These are phyloP conservation scores for Ormosia semicastrata DNA, from an alignment of 306 rosid species.

Conservation along the genomic window DNA sequence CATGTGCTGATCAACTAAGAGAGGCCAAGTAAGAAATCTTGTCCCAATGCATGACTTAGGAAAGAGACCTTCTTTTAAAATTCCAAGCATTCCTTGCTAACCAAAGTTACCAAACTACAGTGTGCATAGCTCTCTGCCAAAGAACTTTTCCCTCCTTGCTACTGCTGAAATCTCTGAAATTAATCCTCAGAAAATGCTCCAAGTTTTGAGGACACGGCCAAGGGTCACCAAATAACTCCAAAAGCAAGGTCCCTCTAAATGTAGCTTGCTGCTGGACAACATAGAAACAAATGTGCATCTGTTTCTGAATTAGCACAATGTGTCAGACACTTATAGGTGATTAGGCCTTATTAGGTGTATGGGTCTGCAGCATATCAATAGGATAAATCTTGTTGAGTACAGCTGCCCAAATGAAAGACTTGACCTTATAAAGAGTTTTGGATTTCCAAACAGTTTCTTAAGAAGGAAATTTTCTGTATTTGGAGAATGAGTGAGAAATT, in stretches of 20 bases:
- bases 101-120: background rate
- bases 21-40: background rate
- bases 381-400: background rate
- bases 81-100: background rate
- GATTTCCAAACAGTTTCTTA: background rate
- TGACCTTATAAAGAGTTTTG: background rate
- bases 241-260: conserved; percentile 9
- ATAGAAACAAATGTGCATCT: conserved; percentile 1
- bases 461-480: background rate
- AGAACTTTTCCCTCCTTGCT: background rate
- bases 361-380: background rate
- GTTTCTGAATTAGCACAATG: background rate
- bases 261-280: conserved; percentile 5
- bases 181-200: background rate
- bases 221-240: background rate
- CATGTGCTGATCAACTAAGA: conserved; percentile 4
- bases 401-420: background rate
- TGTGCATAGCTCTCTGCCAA: background rate
- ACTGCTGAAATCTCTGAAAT: background rate
- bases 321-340: background rate
- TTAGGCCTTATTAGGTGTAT: background rate
- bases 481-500: conserved; percentile 1
- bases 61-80: background rate
- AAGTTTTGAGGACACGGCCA: background rate
- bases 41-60: background rate